These are phyloP conservation scores for Leishmania braziliensis DNA, from an alignment of 208 protist species.

Conservation along the genomic window DNA sequence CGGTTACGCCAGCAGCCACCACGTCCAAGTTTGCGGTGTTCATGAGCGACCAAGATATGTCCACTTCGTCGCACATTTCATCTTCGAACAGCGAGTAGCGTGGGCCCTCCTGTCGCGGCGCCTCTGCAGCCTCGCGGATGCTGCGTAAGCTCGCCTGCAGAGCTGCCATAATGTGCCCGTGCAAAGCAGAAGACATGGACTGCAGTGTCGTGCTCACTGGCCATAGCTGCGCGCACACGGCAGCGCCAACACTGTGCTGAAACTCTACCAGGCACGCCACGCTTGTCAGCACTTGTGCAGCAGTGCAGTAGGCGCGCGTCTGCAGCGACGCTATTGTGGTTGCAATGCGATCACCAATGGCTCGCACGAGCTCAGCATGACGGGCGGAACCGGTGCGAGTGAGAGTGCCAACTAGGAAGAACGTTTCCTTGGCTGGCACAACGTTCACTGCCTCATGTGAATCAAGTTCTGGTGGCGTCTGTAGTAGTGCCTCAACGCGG, in stretches of 20 bases:
- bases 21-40: conserved; percentile 24
- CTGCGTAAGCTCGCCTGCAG: conserved; percentile 10
- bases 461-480: background rate
- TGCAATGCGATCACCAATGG: conserved; percentile 33
- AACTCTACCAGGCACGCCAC: conserved; percentile 67
- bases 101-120: background rate
- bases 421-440: conserved; percentile 52
- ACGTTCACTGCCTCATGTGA: conserved; percentile 32
- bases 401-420: conserved; percentile 73
- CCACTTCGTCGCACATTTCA: background rate
- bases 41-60: conserved; percentile 16
- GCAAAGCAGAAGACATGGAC: conserved; percentile 22
- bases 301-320: conserved; percentile 47
- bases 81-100: background rate
- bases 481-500: conserved; percentile 39
- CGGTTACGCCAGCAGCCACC: conserved; percentile 13
- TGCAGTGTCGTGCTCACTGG: conserved; percentile 25
- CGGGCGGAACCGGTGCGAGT: conserved; percentile 20
- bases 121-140: background rate
- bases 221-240: conserved; percentile 29
- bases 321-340: conserved; percentile 46
- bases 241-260: conserved; percentile 52
- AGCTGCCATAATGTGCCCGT: conserved; percentile 18
- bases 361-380: conserved; percentile 27
- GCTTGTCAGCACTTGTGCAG: conserved; percentile 34